Evolutionary conservation across 2,329 filamentous ascomycete genomes (phyloP).

Genomic region (Davidsoniella neocaledoniae): DNA sequence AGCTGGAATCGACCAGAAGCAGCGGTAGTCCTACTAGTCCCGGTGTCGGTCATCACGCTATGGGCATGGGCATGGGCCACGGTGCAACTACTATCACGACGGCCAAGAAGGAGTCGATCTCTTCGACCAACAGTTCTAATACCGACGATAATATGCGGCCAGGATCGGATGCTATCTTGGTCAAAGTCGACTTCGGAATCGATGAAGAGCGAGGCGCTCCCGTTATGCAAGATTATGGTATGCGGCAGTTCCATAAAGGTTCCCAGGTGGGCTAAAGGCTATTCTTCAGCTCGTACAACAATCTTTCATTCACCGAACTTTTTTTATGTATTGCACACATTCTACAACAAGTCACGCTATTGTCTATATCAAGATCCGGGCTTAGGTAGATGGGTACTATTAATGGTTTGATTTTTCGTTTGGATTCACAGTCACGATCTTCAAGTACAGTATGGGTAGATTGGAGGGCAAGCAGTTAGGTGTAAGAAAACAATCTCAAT

Average conservation of each 20-base stretch:
- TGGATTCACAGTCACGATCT: too few relatives aligned
- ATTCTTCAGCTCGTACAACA: too few relatives aligned
- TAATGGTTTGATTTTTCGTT: too few relatives aligned
- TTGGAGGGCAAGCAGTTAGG: too few relatives aligned
- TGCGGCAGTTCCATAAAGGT: slow-evolving; percentile 7
- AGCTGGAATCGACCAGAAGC: slow-evolving; percentile 10
- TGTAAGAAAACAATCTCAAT: too few relatives aligned
- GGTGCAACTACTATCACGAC: slow-evolving; percentile 7
- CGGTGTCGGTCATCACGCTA: not conserved
- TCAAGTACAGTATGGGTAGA: too few relatives aligned
- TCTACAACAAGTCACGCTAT: too few relatives aligned
- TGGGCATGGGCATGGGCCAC: not conserved
- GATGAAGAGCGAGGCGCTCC: slow-evolving; percentile 16
- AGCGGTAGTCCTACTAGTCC: slow-evolving; percentile 1
- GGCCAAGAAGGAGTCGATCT: slow-evolving; percentile 14
- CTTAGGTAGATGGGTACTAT: too few relatives aligned
- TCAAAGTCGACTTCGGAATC: slow-evolving; percentile 22
- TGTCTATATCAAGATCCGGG: too few relatives aligned
- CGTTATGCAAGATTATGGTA: slow-evolving; percentile 5
- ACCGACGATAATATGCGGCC: slow-evolving; percentile 3
- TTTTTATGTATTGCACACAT: too few relatives aligned
- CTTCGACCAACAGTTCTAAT: slow-evolving; percentile 15
- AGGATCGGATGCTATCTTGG: slow-evolving; percentile 19
- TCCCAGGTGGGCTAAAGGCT: not conserved
- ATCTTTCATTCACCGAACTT: too few relatives aligned